A percentile compares a stretch with the other conserved stretches of the same genome.
Evolutionary conservation across 371 early-diverging fungal genomes (phyloP).

Genomic region (Circinella minor): DNA sequence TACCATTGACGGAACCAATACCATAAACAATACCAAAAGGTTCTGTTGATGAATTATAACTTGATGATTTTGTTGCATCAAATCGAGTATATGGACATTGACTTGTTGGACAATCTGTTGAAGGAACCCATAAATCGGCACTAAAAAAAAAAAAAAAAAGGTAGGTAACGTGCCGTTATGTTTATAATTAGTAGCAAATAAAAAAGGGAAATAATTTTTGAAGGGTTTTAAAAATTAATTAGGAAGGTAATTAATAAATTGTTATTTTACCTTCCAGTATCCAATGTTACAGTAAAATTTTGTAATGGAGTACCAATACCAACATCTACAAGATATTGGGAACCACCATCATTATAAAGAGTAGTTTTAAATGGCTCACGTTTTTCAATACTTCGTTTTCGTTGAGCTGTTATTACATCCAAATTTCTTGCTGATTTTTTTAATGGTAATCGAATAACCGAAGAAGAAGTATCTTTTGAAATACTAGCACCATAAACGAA

Average conservation of each 20-base stretch:
- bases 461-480: neutral
- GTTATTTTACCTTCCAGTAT: slow-evolving; percentile 49
- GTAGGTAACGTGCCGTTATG: too few species aligned
- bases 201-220: too few species aligned
- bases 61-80: slow-evolving; percentile 27
- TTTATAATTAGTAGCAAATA: neutral
- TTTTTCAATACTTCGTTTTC: neutral
- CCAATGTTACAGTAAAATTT: slow-evolving; percentile 42
- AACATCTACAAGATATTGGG: slow-evolving; percentile 39
- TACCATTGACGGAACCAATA: slow-evolving; percentile 47
- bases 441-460: neutral
- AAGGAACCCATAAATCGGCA: slow-evolving; percentile 55
- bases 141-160: slow-evolving; percentile 19
- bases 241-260: neutral
- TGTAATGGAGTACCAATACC: slow-evolving; percentile 47
- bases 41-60: slow-evolving; percentile 28
- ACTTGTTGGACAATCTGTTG: slow-evolving; percentile 34
- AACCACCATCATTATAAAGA: slow-evolving; percentile 41
- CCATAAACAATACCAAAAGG: slow-evolving; percentile 39
- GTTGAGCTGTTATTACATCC: neutral
- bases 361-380: slow-evolving; percentile 1
- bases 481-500: neutral
- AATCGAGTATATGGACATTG: slow-evolving; percentile 44
- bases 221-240: neutral
- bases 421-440: neutral